phyloP scores from a whole-genome alignment of 73 alveolate species.

The Paramecium biaurelia region DNA sequence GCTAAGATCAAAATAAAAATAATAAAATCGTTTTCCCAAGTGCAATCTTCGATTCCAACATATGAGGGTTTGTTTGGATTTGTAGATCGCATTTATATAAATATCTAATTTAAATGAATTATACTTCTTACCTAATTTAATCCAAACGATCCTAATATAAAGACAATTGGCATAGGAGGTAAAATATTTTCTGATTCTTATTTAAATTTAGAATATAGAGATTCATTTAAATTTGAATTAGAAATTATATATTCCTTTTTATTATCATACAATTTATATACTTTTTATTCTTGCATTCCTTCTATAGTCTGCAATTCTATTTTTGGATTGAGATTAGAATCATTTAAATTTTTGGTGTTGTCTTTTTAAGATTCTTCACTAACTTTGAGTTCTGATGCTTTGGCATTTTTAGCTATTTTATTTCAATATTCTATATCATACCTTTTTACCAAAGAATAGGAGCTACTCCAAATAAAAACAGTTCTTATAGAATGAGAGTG shows the following conservation, averaged over 20 bases:
- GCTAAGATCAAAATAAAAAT: not conserved
- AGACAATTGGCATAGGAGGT: not conserved
- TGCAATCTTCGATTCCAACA: constrained; percentile 17
- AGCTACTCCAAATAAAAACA: not conserved
- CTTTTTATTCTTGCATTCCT: not conserved
- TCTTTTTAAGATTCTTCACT: not conserved
- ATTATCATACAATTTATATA: not conserved
- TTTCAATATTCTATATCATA: not conserved
- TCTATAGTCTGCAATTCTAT: not conserved
- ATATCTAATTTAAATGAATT: not conserved
- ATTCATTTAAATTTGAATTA: not conserved
- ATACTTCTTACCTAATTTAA: not conserved
- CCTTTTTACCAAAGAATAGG: constrained; percentile 38
- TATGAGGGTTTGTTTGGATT: not conserved
- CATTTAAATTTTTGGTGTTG: not conserved
- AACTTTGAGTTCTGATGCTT: not conserved
- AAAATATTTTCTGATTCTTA: not conserved
- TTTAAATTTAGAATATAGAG: not conserved
- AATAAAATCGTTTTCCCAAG: not conserved
- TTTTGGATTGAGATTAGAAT: not conserved
- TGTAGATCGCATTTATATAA: constrained; percentile 37
- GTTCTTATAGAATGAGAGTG: not conserved
- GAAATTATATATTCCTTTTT: not conserved
- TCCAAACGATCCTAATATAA: constrained; percentile 10
- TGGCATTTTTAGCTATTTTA: not conserved